phyloP scores from a whole-genome alignment of 2,329 filamentous ascomycete species.

The Colletotrichum sp. region DNA sequence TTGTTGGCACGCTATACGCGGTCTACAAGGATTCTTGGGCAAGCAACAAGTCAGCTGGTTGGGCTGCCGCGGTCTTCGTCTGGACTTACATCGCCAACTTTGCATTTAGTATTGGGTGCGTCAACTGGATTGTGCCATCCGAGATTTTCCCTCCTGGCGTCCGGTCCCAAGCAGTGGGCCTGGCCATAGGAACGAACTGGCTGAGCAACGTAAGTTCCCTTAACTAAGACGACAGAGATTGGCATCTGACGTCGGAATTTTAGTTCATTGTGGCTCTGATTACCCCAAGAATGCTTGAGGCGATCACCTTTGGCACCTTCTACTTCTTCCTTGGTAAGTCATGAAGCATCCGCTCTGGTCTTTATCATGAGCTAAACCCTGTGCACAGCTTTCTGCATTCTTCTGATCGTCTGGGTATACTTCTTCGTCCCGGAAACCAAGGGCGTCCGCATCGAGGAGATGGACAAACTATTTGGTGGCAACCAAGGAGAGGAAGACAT shows the following conservation, averaged over 20 bases:
- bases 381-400: conserved; percentile 43
- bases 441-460: conserved; percentile 59
- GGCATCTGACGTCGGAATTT: conserved; percentile 52
- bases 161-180: not conserved
- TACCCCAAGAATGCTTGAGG: conserved; percentile 60
- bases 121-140: conserved; percentile 61
- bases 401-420: conserved; percentile 53
- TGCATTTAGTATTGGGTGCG: conserved; percentile 43
- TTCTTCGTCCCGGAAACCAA: conserved; percentile 65
- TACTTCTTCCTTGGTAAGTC: conserved; percentile 59
- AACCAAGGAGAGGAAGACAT: conserved; percentile 11
- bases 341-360: no score
- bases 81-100: conserved; percentile 56
- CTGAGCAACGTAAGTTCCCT: conserved; percentile 37
- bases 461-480: conserved; percentile 50
- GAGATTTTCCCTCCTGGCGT: conserved; percentile 53
- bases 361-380: not conserved
- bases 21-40: conserved; percentile 51
- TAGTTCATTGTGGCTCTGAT: conserved; percentile 42
- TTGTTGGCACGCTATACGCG: conserved; percentile 59
- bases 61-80: conserved; percentile 64
- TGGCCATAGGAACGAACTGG: conserved; percentile 6
- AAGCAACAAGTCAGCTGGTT: conserved; percentile 55
- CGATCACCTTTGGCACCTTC: conserved; percentile 57
- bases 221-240: conserved; percentile 58